A percentile compares a stretch with the other conserved stretches of the same genome.
Conservation (phyloP, 495 filamentous ascomycete species). For the Aspergillus panamensis region DNA sequence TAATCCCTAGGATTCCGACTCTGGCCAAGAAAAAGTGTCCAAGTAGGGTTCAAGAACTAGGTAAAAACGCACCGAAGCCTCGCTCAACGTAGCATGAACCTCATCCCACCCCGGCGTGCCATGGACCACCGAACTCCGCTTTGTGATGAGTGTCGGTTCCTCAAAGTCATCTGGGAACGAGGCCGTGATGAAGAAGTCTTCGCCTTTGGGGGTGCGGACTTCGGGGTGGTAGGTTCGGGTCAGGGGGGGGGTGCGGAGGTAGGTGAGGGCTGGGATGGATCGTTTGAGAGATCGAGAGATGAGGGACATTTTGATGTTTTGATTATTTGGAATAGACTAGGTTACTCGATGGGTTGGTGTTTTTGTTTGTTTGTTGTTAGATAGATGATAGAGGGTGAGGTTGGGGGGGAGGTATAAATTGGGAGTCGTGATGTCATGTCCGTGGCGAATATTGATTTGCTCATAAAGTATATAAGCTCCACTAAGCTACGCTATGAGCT, state of each 20-base stretch:
- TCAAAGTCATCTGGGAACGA: slow-evolving; percentile 24
- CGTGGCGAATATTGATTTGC: neutral
- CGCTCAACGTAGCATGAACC: slow-evolving; percentile 22
- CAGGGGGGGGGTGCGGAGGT: slow-evolving; percentile 10
- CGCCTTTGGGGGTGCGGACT: slow-evolving; percentile 15
- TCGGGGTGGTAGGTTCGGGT: slow-evolving; percentile 14
- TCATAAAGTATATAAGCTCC: too few species aligned
- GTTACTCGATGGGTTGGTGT: neutral
- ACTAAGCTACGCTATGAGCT: too few species aligned
- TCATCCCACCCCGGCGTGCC: slow-evolving; percentile 17
- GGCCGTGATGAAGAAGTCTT: slow-evolving; percentile 21
- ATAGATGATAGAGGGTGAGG: neutral
- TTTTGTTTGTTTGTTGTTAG: neutral
- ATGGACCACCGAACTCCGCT: slow-evolving; percentile 1
- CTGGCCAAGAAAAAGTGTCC: neutral
- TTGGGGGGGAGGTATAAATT: too few species aligned
- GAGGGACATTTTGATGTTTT: slow-evolving; percentile 1
- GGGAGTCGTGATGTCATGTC: slow-evolving; percentile 2
- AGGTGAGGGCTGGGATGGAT: neutral
- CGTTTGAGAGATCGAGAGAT: slow-evolving; percentile 5
- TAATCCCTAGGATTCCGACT: too few species aligned
- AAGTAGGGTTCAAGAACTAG: too few species aligned
- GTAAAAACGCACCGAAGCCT: slow-evolving; percentile 23
- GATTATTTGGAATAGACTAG: too few species aligned
- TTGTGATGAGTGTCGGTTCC: slow-evolving; percentile 11